These are phyloP conservation scores for Pythium sp. DNA, from an alignment of 352 stramenopile genomes.

Conservation along the genomic window DNA sequence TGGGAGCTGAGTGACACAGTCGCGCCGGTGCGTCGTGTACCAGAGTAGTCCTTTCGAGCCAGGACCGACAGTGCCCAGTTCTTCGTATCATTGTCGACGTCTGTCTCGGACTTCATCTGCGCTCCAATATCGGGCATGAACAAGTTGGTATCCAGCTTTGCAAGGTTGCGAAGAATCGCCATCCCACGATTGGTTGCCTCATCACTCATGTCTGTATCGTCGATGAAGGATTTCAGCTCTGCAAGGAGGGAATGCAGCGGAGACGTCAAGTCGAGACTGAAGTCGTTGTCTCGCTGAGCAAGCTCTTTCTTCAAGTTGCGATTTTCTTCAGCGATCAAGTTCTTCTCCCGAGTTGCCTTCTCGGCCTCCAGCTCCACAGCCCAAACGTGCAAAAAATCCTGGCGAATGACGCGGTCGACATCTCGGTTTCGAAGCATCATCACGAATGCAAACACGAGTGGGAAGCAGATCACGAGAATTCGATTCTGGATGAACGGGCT, in stretches of 20 bases:
- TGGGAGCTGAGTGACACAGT: constrained; percentile 69
- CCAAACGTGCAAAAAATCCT: constrained; percentile 81
- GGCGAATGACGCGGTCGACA: constrained; percentile 70
- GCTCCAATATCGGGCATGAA: constrained; percentile 79
- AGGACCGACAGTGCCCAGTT: constrained; percentile 79
- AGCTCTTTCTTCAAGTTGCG: constrained; percentile 76
- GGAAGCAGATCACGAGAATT: constrained; percentile 65
- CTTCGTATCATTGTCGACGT: constrained; percentile 80
- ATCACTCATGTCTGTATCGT: constrained; percentile 64
- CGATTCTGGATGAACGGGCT: constrained; percentile 64
- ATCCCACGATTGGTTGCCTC: constrained; percentile 53
- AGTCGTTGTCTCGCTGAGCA: constrained; percentile 65
- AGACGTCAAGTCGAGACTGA: constrained; percentile 73
- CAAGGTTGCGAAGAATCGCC: constrained; percentile 61
- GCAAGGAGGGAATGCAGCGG: constrained; percentile 66
- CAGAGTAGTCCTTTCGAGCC: constrained; percentile 67
- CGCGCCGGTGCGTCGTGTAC: constrained; percentile 43
- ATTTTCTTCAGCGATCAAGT: constrained; percentile 82
- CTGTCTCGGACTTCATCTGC: constrained; percentile 79
- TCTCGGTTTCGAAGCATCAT: constrained; percentile 76
- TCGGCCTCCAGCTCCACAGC: constrained; percentile 71
- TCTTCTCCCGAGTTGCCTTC: constrained; percentile 69
- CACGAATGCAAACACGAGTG: constrained; percentile 56
- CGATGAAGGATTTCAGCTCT: constrained; percentile 75
- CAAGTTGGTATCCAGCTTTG: constrained; percentile 77